Evolutionary conservation across 768 basidiomycete species (phyloP), one percentile per base, ranked within the genome.

Genomic region (Russula sp.): DNA sequence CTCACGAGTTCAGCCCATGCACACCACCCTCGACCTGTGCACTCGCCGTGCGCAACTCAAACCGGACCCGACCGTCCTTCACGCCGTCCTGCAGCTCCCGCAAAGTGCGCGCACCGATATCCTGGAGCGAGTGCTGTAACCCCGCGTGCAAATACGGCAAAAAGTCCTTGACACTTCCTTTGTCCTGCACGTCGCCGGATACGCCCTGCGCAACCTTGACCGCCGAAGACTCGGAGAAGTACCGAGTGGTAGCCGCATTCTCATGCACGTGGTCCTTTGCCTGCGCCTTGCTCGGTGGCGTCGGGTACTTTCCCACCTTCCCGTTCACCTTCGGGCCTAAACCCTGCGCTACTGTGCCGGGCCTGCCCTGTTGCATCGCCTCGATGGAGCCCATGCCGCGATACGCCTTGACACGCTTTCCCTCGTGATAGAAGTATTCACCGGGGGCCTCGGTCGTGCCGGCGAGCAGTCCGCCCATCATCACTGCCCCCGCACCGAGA

Each of bases 391-490:
- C 96, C 97, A 99, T 99, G 5, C 97, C 97, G 59, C 97, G 87
- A 76, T 98, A 99, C 38, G 95, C 86, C 82, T 99, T 99, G 72
- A 98, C 93, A 51, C 97, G 88, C 79, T 97, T 97, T 65, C 97
- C 97, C 66, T 98, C 95, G 71, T 98, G 95, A 76, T 96, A 99
- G 74, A 97, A 98, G 79, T 97, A 99, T 77, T 98, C 94, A 68
- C 97, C 97, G 0, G 97, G 97, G 0, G 94, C 93, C 74, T 99
- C 96, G 65, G 92, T 87, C 39, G 97, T 98, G 35, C 96, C 96
- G 2, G 97, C 97, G 32, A 99, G 79, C 51, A 98, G 75, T 9
- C 93, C 88, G 48, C 97, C 97, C 97, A 99, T 98, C 97, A 98
- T 98, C 56, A 98, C 94, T 4, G 93, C 95, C 25, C 88, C 86